A percentile compares a stretch with the other conserved stretches of the same genome.
Evolutionary conservation across 306 rosid genomes (phyloP).

Genomic region (Quercus ilex): DNA sequence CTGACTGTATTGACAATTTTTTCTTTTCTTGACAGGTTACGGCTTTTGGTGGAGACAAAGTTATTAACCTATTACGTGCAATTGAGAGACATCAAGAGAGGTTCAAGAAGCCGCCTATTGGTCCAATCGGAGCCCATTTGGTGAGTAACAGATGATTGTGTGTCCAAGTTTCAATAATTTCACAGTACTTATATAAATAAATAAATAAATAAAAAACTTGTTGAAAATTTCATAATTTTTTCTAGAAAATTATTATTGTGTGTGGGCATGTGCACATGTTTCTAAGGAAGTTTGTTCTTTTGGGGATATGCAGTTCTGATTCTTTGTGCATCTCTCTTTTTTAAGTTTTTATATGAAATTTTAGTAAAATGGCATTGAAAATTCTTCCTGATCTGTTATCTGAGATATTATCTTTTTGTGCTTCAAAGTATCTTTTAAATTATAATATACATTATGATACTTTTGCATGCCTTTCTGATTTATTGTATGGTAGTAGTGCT

Average conservation of each 20-base stretch:
- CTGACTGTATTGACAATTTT: conserved; percentile 11
- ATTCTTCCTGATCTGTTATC: neutral
- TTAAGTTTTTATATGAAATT: neutral
- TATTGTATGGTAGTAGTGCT: neutral
- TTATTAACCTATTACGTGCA: conserved; percentile 46
- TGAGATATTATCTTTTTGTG: neutral
- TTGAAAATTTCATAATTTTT: neutral
- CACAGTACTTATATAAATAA: neutral
- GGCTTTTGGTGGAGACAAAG: conserved; percentile 83
- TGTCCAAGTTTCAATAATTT: neutral
- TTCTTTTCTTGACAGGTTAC: conserved; percentile 45
- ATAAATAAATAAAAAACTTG: no score
- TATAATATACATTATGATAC: neutral
- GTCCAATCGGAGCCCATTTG: conserved; percentile 92
- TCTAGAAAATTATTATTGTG: neutral
- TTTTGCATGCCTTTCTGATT: neutral
- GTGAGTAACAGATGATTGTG: conserved; percentile 33
- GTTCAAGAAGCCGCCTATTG: conserved; percentile 77
- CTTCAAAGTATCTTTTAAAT: neutral
- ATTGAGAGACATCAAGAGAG: conserved; percentile 58
- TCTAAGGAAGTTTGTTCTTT: neutral
- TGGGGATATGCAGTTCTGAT: neutral
- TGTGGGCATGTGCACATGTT: neutral
- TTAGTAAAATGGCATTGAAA: neutral
- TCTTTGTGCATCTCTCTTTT: neutral